Evolutionary conservation across 2,329 filamentous ascomycete species (phyloP), one percentile per base, ranked within the genome.

Genomic region (Teratosphaeriaceae sp.): DNA sequence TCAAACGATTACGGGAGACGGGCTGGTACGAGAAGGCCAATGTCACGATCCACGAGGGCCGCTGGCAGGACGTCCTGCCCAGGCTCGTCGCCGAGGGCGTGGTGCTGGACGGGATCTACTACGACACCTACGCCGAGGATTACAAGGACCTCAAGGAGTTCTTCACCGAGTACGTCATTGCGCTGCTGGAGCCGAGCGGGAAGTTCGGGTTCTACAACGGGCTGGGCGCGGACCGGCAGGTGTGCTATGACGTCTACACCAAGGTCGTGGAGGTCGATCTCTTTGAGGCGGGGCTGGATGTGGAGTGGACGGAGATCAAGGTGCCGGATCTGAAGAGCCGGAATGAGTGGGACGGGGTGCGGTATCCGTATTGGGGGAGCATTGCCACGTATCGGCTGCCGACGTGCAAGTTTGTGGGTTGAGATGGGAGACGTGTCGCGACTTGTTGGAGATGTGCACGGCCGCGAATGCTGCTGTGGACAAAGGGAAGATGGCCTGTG

Each of bases 201-300:
- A 70, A 66, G 36, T 82, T 79, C 62, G 74, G 79, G 23, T 82
- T 80, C 65, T 82, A 82, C 62, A 80, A 82, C 52, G 79, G 92
- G 0, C 79, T 97, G 45, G 92, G 92, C 0, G 92, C 92, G 2
- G 92, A 98, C 66, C 75, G 92, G 35, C 82, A 83, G 63, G 82
- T 97, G 48, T 95, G 88, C 66, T 97, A 97, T 65, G 92, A 97
- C 67, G 89, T 98, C 19, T 97, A 97, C 67, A 85, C 83, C 41
- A 88, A 85, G 63, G 67, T 97, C 2, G 84, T 87, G 1, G 90
- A 97, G 66, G 82, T 95, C 73, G 88, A 97, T 65, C 72, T 94
- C 18, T 79, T 84, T 49, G 89, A 97, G 54, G 88, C 88, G 8
- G 89, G 89, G 1, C 78, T 96, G 54, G 90, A 97, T 57, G 80